Percentiles rank a stretch among this genome's conserved stretches.
These are phyloP conservation scores for Ustilago trichophora DNA, from an alignment of 1,284 basidiomycete species.

Conservation along the genomic window DNA sequence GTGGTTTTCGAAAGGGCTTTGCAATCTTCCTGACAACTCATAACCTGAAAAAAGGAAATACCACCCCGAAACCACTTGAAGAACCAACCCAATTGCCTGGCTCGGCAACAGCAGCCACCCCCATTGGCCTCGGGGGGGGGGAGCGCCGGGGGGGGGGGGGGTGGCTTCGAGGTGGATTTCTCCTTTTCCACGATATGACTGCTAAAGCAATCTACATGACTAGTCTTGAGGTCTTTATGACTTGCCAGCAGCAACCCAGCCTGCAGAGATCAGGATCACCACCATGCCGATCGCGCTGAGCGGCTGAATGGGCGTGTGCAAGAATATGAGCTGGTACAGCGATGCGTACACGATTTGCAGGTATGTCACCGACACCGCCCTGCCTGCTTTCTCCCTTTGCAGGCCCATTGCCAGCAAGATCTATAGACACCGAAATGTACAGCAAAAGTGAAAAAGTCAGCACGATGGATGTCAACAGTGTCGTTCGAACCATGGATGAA, in stretches of 20 bases:
- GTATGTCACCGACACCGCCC: constrained; percentile 42
- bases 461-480: neutral
- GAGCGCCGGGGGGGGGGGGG: too few species aligned
- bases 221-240: neutral
- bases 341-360: constrained; percentile 48
- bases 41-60: too few species aligned
- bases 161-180: too few species aligned
- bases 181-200: too few species aligned
- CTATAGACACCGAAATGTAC: constrained; percentile 3
- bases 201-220: too few species aligned
- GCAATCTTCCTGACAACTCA: too few species aligned
- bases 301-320: constrained; percentile 41
- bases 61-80: too few species aligned
- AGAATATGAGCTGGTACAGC: constrained; percentile 44
- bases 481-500: too few species aligned
- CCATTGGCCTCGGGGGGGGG: too few species aligned
- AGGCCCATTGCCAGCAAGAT: constrained; percentile 51
- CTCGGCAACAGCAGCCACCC: too few species aligned
- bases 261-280: constrained; percentile 46
- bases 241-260: constrained; percentile 44
- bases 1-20: too few species aligned
- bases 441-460: neutral
- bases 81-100: too few species aligned
- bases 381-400: constrained; percentile 49
- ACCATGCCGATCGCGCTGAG: constrained; percentile 43